phyloP scores from a whole-genome alignment of 805 yeast genomes.

The Wickerhamiella allomyrinae region DNA sequence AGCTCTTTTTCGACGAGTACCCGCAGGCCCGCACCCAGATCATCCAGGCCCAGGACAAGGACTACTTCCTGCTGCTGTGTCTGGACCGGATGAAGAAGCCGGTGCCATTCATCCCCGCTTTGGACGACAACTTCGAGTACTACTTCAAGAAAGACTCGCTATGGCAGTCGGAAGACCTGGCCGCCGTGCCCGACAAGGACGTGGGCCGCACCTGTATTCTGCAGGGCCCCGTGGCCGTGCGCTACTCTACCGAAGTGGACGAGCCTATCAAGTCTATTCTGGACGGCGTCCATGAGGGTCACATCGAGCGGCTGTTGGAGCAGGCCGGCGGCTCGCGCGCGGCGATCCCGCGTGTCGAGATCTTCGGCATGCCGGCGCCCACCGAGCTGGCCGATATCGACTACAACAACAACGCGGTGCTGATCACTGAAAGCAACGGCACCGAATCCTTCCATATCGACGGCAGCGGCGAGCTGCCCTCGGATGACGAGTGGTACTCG shows the following conservation, averaged over 20 bases:
- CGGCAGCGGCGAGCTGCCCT: constrained; percentile 18
- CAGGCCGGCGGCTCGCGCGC: constrained; percentile 54
- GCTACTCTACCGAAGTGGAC: constrained; percentile 68
- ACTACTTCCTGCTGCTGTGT: constrained; percentile 74
- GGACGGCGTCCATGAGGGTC: constrained; percentile 83
- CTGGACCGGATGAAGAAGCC: constrained; percentile 85
- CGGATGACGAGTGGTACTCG: constrained; percentile 52
- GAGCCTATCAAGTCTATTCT: constrained; percentile 87
- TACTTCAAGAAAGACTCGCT: constrained; percentile 97
- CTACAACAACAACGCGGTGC: constrained; percentile 11
- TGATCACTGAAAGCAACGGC: constrained; percentile 14
- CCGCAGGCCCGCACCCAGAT: constrained; percentile 69
- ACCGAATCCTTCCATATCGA: constrained; percentile 22
- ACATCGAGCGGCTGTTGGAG: constrained; percentile 44
- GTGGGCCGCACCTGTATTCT: constrained; percentile 98
- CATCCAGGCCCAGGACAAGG: constrained; percentile 89
- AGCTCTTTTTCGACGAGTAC: constrained; percentile 48
- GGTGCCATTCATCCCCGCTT: constrained; percentile 91
- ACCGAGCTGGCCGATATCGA: constrained; percentile 22
- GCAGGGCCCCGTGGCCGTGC: constrained; percentile 98
- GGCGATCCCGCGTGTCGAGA: constrained; percentile 75
- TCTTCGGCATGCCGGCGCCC: constrained; percentile 59
- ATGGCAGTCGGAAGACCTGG: constrained; percentile 97
- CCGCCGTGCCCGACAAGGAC: constrained; percentile 88
- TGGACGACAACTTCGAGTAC: constrained; percentile 86